Evolutionary conservation across 2,329 filamentous ascomycete species (phyloP).

Genomic region (Phyllosticta ampelicida): DNA sequence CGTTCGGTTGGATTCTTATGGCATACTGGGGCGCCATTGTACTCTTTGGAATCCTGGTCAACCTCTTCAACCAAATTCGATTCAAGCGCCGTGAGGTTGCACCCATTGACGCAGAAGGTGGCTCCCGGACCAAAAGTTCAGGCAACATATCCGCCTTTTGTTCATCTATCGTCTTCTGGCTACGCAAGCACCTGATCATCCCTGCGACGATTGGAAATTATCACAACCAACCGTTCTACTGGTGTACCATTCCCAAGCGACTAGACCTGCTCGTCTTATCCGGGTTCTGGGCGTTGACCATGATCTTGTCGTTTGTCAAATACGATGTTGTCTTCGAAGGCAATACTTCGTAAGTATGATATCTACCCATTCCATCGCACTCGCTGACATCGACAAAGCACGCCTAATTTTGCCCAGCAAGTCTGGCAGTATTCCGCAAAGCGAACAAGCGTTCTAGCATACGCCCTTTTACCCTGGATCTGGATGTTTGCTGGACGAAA

Average conservation of each 20-base stretch:
- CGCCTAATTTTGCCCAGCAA: constrained; percentile 26
- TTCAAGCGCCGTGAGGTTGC: constrained; percentile 8
- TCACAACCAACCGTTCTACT: constrained; percentile 31
- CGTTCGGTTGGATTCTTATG: background rate
- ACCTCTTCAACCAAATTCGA: constrained; percentile 17
- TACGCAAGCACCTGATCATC: constrained; percentile 30
- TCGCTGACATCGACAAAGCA: constrained; percentile 8
- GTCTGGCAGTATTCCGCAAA: constrained; percentile 49
- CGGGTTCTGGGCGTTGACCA: constrained; percentile 36
- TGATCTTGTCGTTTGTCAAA: constrained; percentile 32
- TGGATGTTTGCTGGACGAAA: constrained; percentile 60
- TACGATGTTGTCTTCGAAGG: constrained; percentile 34
- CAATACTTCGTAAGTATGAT: constrained; percentile 36
- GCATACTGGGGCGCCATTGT: constrained; percentile 32
- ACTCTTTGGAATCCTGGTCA: constrained; percentile 24
- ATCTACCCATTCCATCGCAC: background rate
- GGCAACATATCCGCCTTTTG: background rate
- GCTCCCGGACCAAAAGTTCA: background rate
- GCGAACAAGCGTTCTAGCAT: constrained; percentile 52
- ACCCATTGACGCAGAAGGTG: constrained; percentile 11
- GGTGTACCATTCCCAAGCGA: constrained; percentile 39
- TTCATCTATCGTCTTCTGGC: constrained; percentile 19
- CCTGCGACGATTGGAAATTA: constrained; percentile 34
- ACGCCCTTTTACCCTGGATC: constrained; percentile 52
- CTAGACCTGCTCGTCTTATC: constrained; percentile 36